A percentile compares a stretch with the other conserved stretches of the same genome.
Evolutionary conservation across 2,329 filamentous ascomycete species (phyloP).

Genomic region (Massarina eburnea): DNA sequence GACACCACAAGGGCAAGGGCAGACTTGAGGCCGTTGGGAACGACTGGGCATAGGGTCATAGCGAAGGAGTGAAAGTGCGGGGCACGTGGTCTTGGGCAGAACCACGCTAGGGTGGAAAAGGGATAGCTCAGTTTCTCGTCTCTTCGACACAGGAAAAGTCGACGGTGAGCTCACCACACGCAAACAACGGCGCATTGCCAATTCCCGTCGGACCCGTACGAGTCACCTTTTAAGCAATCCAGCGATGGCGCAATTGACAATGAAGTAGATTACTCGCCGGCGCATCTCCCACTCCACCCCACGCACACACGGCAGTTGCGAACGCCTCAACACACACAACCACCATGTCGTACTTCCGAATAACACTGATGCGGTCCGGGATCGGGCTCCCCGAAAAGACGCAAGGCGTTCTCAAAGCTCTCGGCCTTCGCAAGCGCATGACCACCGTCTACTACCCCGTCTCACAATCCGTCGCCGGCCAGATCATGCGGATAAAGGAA

Average conservation of each 20-base stretch:
- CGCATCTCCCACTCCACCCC: not conserved
- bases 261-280: conserved; percentile 2
- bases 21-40: no score
- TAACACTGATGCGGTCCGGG: conserved; percentile 84
- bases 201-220: not conserved
- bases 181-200: conserved; percentile 1
- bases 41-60: not conserved
- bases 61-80: conserved; percentile 7
- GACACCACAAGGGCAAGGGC: not conserved
- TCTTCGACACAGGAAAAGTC: conserved; percentile 20
- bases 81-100: conserved; percentile 11
- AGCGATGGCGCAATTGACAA: conserved; percentile 4
- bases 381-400: conserved; percentile 82
- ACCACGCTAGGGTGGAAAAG: conserved; percentile 2
- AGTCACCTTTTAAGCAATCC: not conserved
- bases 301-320: not conserved
- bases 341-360: conserved; percentile 79
- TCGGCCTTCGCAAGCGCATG: conserved; percentile 82
- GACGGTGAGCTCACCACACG: conserved; percentile 16
- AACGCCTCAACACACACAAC: conserved; percentile 2
- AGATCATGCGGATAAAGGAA: conserved; percentile 94
- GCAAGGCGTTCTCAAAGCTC: conserved; percentile 77
- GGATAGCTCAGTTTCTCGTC: conserved; percentile 13
- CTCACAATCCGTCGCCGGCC: conserved; percentile 76
- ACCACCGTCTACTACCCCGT: conserved; percentile 90